Evolutionary conservation across 768 basidiomycete genomes (phyloP).

Genomic region (Ramaria rubella): DNA sequence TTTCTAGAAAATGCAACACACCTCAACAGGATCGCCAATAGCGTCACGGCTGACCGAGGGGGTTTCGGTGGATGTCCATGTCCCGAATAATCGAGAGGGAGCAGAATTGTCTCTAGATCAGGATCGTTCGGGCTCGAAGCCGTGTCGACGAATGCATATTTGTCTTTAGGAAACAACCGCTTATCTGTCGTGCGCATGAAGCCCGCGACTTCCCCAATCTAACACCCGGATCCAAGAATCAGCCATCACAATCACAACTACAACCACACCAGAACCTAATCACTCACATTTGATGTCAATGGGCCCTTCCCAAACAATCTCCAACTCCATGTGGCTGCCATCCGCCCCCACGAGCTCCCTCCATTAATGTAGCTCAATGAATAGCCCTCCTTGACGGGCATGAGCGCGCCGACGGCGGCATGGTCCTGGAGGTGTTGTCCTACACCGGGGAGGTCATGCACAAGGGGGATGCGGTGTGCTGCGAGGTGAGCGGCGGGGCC

Average conservation of each 20-base stretch:
- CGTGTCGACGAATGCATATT: constrained; percentile 25
- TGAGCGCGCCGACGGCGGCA: constrained; percentile 1
- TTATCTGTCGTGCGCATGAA: constrained; percentile 29
- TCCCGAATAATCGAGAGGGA: neutral
- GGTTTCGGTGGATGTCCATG: neutral
- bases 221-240: constrained; percentile 13
- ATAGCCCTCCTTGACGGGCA: constrained; percentile 19
- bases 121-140: constrained; percentile 29
- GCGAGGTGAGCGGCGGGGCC: constrained; percentile 16
- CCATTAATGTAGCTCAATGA: constrained; percentile 1
- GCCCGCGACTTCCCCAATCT: constrained; percentile 24
- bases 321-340: neutral
- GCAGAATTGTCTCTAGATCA: constrained; percentile 24
- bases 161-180: constrained; percentile 24
- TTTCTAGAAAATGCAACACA: neutral
- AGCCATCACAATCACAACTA: neutral
- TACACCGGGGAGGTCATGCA: constrained; percentile 19
- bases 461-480: constrained; percentile 14
- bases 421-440: constrained; percentile 21
- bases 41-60: neutral
- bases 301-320: constrained; percentile 7
- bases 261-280: neutral
- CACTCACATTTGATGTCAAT: constrained; percentile 8
- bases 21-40: constrained; percentile 1
- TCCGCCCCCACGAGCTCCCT: neutral